phyloP scores from a whole-genome alignment of 2,329 filamentous ascomycete genomes.

The Verruconis gallopava region DNA sequence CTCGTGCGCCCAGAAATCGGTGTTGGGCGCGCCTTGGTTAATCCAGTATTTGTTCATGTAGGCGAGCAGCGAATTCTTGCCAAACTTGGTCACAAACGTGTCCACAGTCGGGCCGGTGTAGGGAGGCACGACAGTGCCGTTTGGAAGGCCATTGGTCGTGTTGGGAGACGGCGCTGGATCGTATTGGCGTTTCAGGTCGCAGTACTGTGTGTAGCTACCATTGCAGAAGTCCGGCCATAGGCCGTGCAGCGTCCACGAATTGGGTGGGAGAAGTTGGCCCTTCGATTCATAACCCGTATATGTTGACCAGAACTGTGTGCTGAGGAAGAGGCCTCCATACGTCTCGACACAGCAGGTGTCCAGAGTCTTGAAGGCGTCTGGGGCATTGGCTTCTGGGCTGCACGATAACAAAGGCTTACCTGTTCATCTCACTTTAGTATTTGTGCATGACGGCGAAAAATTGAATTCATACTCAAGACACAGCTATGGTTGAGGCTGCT shows the following conservation, averaged over 20 bases:
- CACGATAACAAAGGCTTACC: conserved; percentile 18
- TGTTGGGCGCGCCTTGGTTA: conserved; percentile 41
- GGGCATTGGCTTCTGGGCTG: conserved; percentile 37
- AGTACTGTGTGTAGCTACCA: conserved; percentile 54
- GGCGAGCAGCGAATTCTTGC: conserved; percentile 44
- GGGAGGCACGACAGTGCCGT: conserved; percentile 36
- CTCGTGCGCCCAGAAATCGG: conserved; percentile 46
- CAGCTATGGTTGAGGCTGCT: conserved; percentile 45
- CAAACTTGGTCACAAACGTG: conserved; percentile 45
- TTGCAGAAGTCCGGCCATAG: conserved; percentile 39
- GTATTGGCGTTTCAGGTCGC: conserved; percentile 51
- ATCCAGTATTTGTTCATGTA: conserved; percentile 54
- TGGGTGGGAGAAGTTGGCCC: conserved; percentile 44
- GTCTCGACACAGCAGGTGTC: conserved; percentile 55
- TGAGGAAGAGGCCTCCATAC: conserved; percentile 47
- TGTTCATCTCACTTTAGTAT: conserved; percentile 17
- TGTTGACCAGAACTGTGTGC: conserved; percentile 52
- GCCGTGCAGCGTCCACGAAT: conserved; percentile 48
- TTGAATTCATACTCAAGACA: conserved; percentile 27
- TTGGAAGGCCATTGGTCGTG: neutral
- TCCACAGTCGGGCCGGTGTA: conserved; percentile 47
- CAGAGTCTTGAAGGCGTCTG: conserved; percentile 23
- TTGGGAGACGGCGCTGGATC: conserved; percentile 39
- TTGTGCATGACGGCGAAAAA: conserved; percentile 20
- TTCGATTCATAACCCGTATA: conserved; percentile 47